Conservation (phyloP, 192 early-diverging fungal species). For the Coemansia sp. region DNA sequence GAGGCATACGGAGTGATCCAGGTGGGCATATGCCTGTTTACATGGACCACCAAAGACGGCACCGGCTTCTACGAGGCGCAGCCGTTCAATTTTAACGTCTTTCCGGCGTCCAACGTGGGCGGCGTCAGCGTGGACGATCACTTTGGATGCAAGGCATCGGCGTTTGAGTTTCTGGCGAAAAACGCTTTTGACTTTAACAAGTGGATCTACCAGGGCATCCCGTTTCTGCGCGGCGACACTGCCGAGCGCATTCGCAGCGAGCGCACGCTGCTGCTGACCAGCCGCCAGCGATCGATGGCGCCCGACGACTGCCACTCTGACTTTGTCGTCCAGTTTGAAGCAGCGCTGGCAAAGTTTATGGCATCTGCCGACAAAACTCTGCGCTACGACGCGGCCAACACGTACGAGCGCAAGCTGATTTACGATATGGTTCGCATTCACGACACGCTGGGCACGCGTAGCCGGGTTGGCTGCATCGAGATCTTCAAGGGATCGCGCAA, state of each 20-base stretch:
- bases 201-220: conserved; percentile 76
- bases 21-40: conserved; percentile 82
- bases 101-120: conserved; percentile 56
- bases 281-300: conserved; percentile 12
- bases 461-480: conserved; percentile 37
- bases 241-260: conserved; percentile 20
- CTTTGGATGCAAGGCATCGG: conserved; percentile 54
- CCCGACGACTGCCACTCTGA: conserved; percentile 12
- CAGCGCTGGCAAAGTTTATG: conserved; percentile 16
- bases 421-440: conserved; percentile 67
- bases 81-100: conserved; percentile 89
- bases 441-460: conserved; percentile 44
- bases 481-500: conserved; percentile 43
- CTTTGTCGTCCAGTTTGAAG: conserved; percentile 28
- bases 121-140: conserved; percentile 22
- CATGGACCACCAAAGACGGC: conserved; percentile 52
- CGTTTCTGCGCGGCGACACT: conserved; percentile 53
- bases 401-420: conserved; percentile 69
- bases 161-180: conserved; percentile 70
- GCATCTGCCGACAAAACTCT: conserved; percentile 9
- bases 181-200: conserved; percentile 92
- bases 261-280: conserved; percentile 20
- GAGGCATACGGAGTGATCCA: conserved; percentile 65
- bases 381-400: conserved; percentile 51
- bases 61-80: conserved; percentile 62